Evolutionary conservation across 441 rosid species (phyloP).

Genomic region (Syzygium malaccense): DNA sequence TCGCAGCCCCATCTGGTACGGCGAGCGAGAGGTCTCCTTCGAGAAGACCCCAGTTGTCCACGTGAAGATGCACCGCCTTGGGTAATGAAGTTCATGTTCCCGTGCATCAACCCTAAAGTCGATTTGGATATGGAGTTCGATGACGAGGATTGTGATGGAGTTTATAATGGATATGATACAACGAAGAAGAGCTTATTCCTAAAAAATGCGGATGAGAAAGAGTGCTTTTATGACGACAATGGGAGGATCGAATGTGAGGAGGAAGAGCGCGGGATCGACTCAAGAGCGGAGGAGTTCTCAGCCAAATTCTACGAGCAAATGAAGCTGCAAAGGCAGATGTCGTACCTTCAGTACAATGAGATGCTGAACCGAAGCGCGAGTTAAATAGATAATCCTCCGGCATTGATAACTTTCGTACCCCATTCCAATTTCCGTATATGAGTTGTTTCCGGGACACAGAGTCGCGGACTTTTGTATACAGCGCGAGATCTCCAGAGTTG

Average conservation of each 20-base stretch:
- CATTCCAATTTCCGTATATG: neutral
- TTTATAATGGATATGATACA: slow-evolving; percentile 7
- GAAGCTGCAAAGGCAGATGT: slow-evolving; percentile 75
- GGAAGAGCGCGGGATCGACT: slow-evolving; percentile 60
- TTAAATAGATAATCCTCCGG: neutral
- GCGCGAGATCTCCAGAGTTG: neutral
- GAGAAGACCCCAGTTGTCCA: slow-evolving; percentile 72
- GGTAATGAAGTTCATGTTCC: slow-evolving; percentile 55
- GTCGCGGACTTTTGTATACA: neutral
- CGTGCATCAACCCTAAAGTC: slow-evolving; percentile 54
- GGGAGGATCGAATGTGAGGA: slow-evolving; percentile 22
- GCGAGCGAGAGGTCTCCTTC: slow-evolving; percentile 75
- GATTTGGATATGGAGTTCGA: slow-evolving; percentile 59
- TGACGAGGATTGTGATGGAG: slow-evolving; percentile 8
- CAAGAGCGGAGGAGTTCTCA: slow-evolving; percentile 78
- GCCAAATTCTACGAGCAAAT: slow-evolving; percentile 65
- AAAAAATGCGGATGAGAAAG: slow-evolving; percentile 2
- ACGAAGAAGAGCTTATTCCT: slow-evolving; percentile 20
- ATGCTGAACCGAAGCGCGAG: slow-evolving; percentile 8
- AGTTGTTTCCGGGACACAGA: neutral
- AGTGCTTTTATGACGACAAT: neutral
- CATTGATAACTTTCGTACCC: neutral
- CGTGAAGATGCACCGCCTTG: slow-evolving; percentile 59
- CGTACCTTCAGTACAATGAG: slow-evolving; percentile 47
- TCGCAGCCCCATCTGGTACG: slow-evolving; percentile 13